phyloP scores from a whole-genome alignment of 225 moss, liverwort and hornwort genomes.

The Marchantia polymorpha region DNA sequence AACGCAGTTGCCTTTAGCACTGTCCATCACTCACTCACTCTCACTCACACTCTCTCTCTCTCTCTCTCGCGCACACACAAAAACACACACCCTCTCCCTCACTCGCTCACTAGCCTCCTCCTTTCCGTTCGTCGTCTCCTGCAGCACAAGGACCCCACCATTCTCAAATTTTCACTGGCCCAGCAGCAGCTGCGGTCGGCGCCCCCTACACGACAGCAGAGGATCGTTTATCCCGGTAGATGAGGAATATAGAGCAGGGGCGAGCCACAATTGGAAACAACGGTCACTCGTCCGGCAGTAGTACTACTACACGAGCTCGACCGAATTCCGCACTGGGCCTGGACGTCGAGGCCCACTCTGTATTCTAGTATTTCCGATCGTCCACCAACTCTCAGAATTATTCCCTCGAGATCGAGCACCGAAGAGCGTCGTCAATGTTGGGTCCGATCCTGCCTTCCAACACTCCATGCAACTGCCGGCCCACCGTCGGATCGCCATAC shows the following conservation, averaged over 20 bases:
- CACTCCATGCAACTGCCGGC: not conserved
- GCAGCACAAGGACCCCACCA: conserved; percentile 6
- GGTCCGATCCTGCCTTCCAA: not conserved
- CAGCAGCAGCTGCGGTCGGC: not conserved
- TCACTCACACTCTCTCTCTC: too few relatives aligned
- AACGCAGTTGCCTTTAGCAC: conserved; percentile 13
- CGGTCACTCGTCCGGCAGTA: not conserved
- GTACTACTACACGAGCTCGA: too few relatives aligned
- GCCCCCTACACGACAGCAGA: not conserved
- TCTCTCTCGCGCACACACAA: too few relatives aligned
- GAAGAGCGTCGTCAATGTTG: not conserved
- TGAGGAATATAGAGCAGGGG: not conserved
- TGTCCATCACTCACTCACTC: conserved; percentile 15
- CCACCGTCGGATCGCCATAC: too few relatives aligned
- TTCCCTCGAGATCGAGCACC: not conserved
- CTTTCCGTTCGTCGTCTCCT: conserved; percentile 13
- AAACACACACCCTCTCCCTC: not conserved
- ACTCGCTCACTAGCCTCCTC: not conserved
- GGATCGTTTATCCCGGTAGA: not conserved
- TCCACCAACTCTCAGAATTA: too few relatives aligned
- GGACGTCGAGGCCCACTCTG: too few relatives aligned
- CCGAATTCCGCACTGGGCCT: too few relatives aligned
- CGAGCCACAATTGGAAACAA: not conserved
- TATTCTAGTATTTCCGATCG: too few relatives aligned
- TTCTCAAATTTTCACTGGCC: not conserved